Evolutionary conservation across 2,329 filamentous ascomycete genomes (phyloP), one percentile per base, ranked within the genome.

Genomic region (Paraconiothyrium sp.): DNA sequence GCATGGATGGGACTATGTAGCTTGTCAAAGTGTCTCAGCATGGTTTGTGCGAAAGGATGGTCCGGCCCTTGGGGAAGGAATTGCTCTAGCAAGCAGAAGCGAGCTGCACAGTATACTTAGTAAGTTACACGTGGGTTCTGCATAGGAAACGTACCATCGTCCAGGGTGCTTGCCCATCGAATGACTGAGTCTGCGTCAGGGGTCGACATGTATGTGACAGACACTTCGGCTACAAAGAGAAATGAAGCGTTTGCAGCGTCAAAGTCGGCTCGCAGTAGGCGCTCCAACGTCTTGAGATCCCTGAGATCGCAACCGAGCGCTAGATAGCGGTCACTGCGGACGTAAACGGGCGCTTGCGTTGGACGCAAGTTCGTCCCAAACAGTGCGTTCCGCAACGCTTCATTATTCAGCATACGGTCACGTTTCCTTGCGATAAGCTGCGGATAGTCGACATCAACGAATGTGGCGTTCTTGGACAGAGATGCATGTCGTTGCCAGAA

Each of bases 31-130:
- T 97, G 92, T 39, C 84, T 84, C 60, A 96, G 82, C 93, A 97
- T 97, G 2, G 92, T 95, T 63, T 84, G 84, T 9, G 93, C 93
- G 80, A 97, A 97, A 0, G 94, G 93, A 76, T 97, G 91, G 9
- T 88, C 81, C 13, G 86, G 81, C 0, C 93, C 92, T 63, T 92
- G 89, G 0, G 94, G 94, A 3, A 97, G 84, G 65, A 93, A 89
- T 71, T 97, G 94, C 75, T 97, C 94, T 14, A 97, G 81, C 6
- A 97, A 84, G 71, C 92, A 95, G 74, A 98, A 97, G 59, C 90
- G 88, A 61, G 91, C 91, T 89, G 73, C 69, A 32, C n/a, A 47
- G 30, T 22, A 20, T 9, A 56, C 57, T 60, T 68, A 63, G 49
- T 58, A 51, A 11, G 24, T 16, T 43, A 10, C 43, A 52, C 11